Base-by-base conservation (phyloP, 257 asterid species). In the Solanum neorickii region DNA sequence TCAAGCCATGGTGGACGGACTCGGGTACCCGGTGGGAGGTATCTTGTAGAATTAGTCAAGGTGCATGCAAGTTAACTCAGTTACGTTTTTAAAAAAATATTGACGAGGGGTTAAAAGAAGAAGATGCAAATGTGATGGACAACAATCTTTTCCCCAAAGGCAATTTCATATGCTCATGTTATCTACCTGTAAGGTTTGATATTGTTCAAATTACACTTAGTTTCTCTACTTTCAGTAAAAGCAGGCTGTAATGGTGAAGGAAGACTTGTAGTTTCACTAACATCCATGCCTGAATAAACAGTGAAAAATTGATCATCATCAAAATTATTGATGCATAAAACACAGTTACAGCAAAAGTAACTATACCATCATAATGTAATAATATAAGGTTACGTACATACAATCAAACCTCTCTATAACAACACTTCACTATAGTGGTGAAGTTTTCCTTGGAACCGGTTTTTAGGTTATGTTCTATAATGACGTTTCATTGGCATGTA, bases 241-340 rank as follows among this genome's bases (percentile, higher is more conserved):
- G 93, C 87, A 46, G 94, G 95, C 23, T 60, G 52, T 52, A 56
- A 56, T 5, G 95, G 95, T 87, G 60, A 41, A 7, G 82, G 89
- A 87, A 93, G 56, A 83, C 37, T n/a, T 37, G 88, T 60, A 20
- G 27, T 87, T 84, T 92, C 95, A 44, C 88, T 93, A 87, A 89
- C 89, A 91, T 92, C 96, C 95, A 94, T 31, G 93, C 94, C 95
- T 94, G 88, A 23, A 75, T 16, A 82, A 47, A 82, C 87, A 41
- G 47, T 15, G 5, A 18, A 60, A 35, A 35, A 20, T 13, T 47
- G 56, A 0, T 5, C 23, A 25, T 6, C 46, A 35, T 59, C n/a
- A 76, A 76, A 76, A 20, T 37, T 2, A 20, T 20, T 16, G 52
- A 74, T 37, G n/a, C 65, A 18, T 20, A 56, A 18, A 56, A 18